A percentile compares a stretch with the other conserved stretches of the same genome.
Conservation (phyloP, 2,329 filamentous ascomycete species). For the Ceratocystis ficicola region DNA sequence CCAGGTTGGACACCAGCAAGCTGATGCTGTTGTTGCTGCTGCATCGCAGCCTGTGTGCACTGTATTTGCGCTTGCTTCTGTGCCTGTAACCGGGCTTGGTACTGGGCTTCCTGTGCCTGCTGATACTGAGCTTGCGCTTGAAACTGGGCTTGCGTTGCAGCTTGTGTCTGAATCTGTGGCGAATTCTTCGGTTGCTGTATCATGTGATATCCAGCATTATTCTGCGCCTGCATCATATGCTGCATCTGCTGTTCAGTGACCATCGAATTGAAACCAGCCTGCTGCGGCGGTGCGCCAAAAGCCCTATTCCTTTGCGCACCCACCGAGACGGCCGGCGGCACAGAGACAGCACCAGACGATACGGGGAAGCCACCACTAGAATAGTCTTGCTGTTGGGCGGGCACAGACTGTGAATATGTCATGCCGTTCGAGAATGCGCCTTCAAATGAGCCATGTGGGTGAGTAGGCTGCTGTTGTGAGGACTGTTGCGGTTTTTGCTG, state of each 20-base stretch:
- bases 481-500: constrained; percentile 10
- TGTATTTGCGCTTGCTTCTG: constrained; percentile 17
- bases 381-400: constrained; percentile 8
- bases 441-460: constrained; percentile 3
- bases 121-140: constrained; percentile 15
- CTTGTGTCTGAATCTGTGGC: neutral
- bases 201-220: constrained; percentile 11
- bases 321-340: neutral
- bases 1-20: neutral
- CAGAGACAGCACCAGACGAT: neutral
- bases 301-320: neutral
- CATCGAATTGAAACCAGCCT: constrained; percentile 22
- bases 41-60: constrained; percentile 22
- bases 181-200: neutral
- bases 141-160: neutral
- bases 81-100: constrained; percentile 9
- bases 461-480: neutral
- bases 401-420: neutral
- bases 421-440: constrained; percentile 1
- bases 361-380: constrained; percentile 10
- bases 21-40: constrained; percentile 11
- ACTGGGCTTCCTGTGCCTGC: constrained; percentile 14
- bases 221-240: constrained; percentile 24
- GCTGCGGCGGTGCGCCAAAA: constrained; percentile 2
- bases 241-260: constrained; percentile 26